A percentile compares a stretch with the other conserved stretches of the same genome.
Conservation (phyloP, 176 grass and related monocot species). For the Oryza coarctata region DNA sequence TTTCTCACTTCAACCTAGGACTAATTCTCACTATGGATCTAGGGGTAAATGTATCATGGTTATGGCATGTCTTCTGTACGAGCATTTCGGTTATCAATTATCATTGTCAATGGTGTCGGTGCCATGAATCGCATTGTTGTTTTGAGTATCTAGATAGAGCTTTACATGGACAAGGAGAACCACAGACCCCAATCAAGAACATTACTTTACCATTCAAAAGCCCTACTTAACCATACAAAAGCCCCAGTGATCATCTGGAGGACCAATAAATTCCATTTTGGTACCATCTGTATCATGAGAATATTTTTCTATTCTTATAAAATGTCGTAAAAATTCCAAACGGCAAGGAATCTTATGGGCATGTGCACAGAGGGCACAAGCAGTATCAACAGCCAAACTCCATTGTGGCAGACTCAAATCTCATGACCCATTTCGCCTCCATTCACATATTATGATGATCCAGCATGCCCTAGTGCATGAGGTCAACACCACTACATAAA, state of each 20-base stretch:
- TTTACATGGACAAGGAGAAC: not conserved
- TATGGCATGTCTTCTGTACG: not conserved
- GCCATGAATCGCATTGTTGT: too few species aligned
- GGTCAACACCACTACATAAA: constrained; percentile 38
- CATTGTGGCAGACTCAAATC: not conserved
- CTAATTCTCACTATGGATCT: not conserved
- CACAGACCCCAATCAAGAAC: not conserved
- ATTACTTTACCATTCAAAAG: too few species aligned
- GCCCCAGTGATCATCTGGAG: not conserved
- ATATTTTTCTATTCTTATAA: not conserved
- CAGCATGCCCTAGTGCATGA: constrained; percentile 12
- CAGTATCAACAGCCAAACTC: not conserved
- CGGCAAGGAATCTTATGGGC: not conserved
- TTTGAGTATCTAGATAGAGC: too few species aligned
- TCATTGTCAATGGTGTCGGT: too few species aligned
- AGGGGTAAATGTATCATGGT: not conserved
- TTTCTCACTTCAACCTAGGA: not conserved
- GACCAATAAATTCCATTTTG: not conserved
- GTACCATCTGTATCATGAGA: too few species aligned
- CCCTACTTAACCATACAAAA: not conserved
- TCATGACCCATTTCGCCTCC: not conserved
- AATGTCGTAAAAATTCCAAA: not conserved
- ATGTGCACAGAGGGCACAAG: not conserved
- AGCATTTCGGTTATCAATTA: not conserved
- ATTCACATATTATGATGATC: not conserved